Evolutionary conservation across 768 basidiomycete species (phyloP).

Genomic region (Pleurotus pulmonarius): DNA sequence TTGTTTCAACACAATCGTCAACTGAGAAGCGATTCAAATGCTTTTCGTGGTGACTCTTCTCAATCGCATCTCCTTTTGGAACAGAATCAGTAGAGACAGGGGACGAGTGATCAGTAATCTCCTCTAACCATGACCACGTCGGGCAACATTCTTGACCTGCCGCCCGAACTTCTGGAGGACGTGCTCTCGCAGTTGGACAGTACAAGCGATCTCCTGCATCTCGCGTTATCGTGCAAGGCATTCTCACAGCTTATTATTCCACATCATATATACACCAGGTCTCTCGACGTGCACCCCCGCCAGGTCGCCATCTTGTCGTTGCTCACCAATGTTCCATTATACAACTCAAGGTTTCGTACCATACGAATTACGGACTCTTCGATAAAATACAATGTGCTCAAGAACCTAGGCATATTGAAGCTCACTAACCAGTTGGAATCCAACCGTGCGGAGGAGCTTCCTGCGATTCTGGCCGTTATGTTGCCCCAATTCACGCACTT

Average conservation of each 20-base stretch:
- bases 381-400: neutral
- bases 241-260: neutral
- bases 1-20: no score
- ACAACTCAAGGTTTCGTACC: neutral
- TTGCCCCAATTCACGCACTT: neutral
- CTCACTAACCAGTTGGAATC: neutral
- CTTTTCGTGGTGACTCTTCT: no score
- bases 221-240: neutral
- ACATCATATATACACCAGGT: slow-evolving; percentile 1
- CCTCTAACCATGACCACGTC: no score
- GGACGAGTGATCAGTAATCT: no score
- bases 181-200: neutral
- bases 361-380: neutral
- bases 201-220: neutral
- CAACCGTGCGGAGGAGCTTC: neutral
- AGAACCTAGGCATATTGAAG: neutral
- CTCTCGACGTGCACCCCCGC: neutral
- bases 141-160: neutral
- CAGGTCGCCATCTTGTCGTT: neutral
- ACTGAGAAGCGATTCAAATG: no score
- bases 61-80: no score
- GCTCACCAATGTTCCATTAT: neutral
- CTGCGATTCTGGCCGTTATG: neutral
- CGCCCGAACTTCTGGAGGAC: neutral
- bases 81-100: no score